Percentiles rank a stretch among this genome's conserved stretches.
Conservation (phyloP, 805 yeast species). For the Candida easanensis region DNA sequence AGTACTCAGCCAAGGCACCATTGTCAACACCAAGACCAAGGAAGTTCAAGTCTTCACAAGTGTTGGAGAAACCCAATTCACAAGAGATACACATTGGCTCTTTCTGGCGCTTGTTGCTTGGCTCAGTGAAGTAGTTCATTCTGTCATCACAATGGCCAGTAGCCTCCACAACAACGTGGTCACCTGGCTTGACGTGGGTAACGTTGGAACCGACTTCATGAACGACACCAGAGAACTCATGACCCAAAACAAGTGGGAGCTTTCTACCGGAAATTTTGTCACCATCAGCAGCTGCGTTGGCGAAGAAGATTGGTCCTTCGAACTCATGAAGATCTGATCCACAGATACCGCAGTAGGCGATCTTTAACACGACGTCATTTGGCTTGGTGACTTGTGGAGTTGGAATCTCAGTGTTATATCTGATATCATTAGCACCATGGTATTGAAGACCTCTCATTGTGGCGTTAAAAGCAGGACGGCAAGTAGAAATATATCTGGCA, state of each 20-base stretch:
- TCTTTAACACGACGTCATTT: slow-evolving; percentile 42
- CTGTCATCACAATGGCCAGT: slow-evolving; percentile 43
- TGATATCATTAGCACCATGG: slow-evolving; percentile 36
- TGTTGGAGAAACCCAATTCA: slow-evolving; percentile 41
- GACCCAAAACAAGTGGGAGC: slow-evolving; percentile 59
- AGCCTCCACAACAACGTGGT: slow-evolving; percentile 53
- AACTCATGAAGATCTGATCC: slow-evolving; percentile 63
- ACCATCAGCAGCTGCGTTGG: slow-evolving; percentile 39
- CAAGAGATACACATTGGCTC: slow-evolving; percentile 42
- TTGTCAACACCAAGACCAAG: slow-evolving; percentile 49
- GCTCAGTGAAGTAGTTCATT: slow-evolving; percentile 27
- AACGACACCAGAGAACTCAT: slow-evolving; percentile 60
- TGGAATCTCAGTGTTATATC: slow-evolving; percentile 31
- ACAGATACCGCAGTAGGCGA: slow-evolving; percentile 54
- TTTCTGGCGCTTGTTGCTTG: slow-evolving; percentile 17
- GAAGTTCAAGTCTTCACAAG: slow-evolving; percentile 42
- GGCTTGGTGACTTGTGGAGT: slow-evolving; percentile 36
- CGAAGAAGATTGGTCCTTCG: slow-evolving; percentile 58
- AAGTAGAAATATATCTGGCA: no score
- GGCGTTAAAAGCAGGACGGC: no score
- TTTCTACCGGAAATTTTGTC: slow-evolving; percentile 32
- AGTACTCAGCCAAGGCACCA: slow-evolving; percentile 46
- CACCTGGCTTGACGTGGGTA: slow-evolving; percentile 48
- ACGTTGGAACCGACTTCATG: slow-evolving; percentile 51
- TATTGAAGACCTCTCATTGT: slow-evolving; percentile 41